Evolutionary conservation across 108 stramenopile genomes (phyloP).

Genomic region (Aureococcus anophagefferens): DNA sequence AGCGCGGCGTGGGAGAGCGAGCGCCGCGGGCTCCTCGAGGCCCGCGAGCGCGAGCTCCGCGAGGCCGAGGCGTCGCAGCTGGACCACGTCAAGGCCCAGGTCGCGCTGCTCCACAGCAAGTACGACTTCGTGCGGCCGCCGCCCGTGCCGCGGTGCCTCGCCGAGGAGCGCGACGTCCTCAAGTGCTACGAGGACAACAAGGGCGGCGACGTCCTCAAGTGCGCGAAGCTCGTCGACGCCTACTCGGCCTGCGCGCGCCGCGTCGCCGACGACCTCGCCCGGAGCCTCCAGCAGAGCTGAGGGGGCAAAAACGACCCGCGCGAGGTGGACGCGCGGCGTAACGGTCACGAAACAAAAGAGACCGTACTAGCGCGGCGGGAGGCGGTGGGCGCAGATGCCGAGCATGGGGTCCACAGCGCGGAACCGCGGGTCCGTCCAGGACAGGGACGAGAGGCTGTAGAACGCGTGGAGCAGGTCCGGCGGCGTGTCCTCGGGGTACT

Average conservation of each 20-base stretch:
- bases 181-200: not conserved
- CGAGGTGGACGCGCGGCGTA: too few relatives aligned
- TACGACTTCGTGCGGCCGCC: not conserved
- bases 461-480: conserved; percentile 80
- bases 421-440: conserved; percentile 10
- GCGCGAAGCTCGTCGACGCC: not conserved
- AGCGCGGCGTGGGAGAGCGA: too few relatives aligned
- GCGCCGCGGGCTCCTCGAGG: too few relatives aligned
- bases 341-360: too few relatives aligned
- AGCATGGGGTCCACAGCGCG: too few relatives aligned
- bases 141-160: not conserved
- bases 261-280: not conserved
- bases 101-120: not conserved
- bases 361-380: too few relatives aligned
- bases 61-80: not conserved
- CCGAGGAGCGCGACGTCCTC: not conserved
- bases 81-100: not conserved
- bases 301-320: too few relatives aligned
- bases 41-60: not conserved
- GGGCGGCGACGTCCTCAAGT: not conserved
- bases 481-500: conserved; percentile 23
- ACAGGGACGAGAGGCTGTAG: conserved; percentile 69
- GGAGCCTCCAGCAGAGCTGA: too few relatives aligned
- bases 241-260: not conserved
- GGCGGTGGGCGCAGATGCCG: too few relatives aligned